Evolutionary conservation across 176 grass and related monocot genomes (phyloP).

Genomic region (Oryza longistaminata): DNA sequence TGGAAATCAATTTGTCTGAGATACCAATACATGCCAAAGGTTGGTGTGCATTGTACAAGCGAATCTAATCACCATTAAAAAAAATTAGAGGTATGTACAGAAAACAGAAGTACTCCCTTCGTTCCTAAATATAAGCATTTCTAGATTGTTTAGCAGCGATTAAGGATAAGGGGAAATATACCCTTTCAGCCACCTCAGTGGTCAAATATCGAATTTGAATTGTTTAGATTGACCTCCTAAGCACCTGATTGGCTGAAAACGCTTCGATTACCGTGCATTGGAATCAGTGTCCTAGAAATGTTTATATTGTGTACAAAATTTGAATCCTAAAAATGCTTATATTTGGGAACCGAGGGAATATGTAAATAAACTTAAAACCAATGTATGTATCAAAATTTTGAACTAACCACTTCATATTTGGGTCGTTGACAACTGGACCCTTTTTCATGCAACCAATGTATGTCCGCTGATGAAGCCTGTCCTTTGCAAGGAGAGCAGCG

Average conservation of each 20-base stretch:
- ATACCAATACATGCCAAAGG: not conserved
- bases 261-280: too few species aligned
- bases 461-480: conserved; percentile 65
- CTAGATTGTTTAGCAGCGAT: too few species aligned
- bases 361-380: conserved; percentile 10
- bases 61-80: not conserved
- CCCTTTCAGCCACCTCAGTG: too few species aligned
- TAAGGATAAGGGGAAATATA: too few species aligned
- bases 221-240: too few species aligned
- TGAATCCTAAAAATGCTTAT: too few species aligned
- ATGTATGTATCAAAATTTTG: conserved; percentile 5
- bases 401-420: conserved; percentile 84
- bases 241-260: too few species aligned
- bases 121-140: too few species aligned
- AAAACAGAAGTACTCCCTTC: conserved; percentile 7
- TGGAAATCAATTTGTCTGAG: not conserved
- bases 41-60: conserved; percentile 5
- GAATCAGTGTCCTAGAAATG: too few species aligned
- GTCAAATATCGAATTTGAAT: too few species aligned
- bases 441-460: conserved; percentile 99
- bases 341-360: too few species aligned
- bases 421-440: conserved; percentile 91
- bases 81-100: not conserved
- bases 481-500: conserved; percentile 89
- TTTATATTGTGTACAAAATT: too few species aligned